Percentiles rank a stretch among this genome's conserved stretches.
These are phyloP conservation scores for Eucalyptus virginea DNA, from an alignment of 345 rosid genomes.

Conservation along the genomic window DNA sequence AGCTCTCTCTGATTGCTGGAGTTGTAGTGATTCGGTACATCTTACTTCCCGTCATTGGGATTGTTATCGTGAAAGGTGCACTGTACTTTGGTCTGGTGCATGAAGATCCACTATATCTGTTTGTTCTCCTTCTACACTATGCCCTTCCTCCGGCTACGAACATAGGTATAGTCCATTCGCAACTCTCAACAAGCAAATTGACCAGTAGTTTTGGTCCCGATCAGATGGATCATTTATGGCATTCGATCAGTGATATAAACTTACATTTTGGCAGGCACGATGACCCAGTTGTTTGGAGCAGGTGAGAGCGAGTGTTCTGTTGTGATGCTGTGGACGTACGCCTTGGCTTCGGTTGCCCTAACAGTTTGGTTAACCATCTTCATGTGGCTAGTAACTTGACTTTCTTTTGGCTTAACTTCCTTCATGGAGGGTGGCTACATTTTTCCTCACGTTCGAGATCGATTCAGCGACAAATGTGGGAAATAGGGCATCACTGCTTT, in stretches of 20 bases:
- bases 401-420: background rate
- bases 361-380: slow-evolving; percentile 36
- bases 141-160: slow-evolving; percentile 50
- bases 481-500: background rate
- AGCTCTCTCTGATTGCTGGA: slow-evolving; percentile 9
- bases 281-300: slow-evolving; percentile 22
- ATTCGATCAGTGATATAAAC: background rate
- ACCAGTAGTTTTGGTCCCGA: background rate
- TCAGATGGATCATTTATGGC: background rate
- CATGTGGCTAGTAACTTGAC: slow-evolving; percentile 16
- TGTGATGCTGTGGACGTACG: slow-evolving; percentile 24
- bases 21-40: slow-evolving; percentile 17
- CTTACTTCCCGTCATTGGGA: slow-evolving; percentile 20
- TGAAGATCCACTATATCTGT: slow-evolving; percentile 26
- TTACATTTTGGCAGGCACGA: slow-evolving; percentile 12
- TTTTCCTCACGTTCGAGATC: background rate
- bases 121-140: slow-evolving; percentile 41
- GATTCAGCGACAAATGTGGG: background rate
- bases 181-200: background rate
- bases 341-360: slow-evolving; percentile 21
- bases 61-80: slow-evolving; percentile 22
- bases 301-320: slow-evolving; percentile 35
- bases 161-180: slow-evolving; percentile 13
- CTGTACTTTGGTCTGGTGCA: slow-evolving; percentile 15
- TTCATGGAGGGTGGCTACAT: background rate